Evolutionary conservation across 805 yeast genomes (phyloP).

Genomic region (Kazachstania viticola): DNA sequence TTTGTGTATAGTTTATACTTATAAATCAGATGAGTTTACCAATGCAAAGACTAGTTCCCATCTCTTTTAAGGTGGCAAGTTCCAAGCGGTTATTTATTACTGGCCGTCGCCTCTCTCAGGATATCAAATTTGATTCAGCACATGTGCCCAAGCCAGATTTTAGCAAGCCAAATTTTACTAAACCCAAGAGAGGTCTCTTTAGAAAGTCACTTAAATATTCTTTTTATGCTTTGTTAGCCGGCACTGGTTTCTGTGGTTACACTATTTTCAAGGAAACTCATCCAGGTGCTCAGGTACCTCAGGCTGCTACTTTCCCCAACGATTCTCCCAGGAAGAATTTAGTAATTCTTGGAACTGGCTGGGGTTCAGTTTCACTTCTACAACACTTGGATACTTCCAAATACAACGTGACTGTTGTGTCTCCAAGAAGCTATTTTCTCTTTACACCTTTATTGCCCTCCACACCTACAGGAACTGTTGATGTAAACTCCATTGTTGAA

Average conservation of each 20-base stretch:
- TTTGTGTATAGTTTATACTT: too few relatives aligned
- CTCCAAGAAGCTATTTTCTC: slow-evolving; percentile 91
- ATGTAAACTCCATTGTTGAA: slow-evolving; percentile 82
- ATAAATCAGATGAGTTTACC: too few relatives aligned
- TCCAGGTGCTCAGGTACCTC: slow-evolving; percentile 52
- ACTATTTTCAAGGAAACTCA: slow-evolving; percentile 49
- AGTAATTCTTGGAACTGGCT: slow-evolving; percentile 80
- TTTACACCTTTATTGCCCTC: slow-evolving; percentile 93
- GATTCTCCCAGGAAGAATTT: slow-evolving; percentile 34
- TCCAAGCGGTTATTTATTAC: too few relatives aligned
- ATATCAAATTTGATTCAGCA: too few relatives aligned
- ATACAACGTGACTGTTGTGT: slow-evolving; percentile 80
- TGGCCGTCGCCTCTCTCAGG: too few relatives aligned
- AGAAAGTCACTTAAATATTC: slow-evolving; percentile 3
- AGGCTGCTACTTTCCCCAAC: slow-evolving; percentile 40
- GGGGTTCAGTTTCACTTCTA: slow-evolving; percentile 86
- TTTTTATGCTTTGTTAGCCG: slow-evolving; percentile 24
- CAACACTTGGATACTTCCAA: slow-evolving; percentile 75
- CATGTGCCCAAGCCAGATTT: too few relatives aligned
- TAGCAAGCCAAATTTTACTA: too few relatives aligned
- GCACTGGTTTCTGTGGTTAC: slow-evolving; percentile 49
- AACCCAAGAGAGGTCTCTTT: too few relatives aligned
- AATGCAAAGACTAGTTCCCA: too few relatives aligned
- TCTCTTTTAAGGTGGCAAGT: too few relatives aligned
- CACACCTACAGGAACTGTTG: slow-evolving; percentile 88